A percentile compares a stretch with the other conserved stretches of the same genome.
These are phyloP conservation scores for Penicillium desertorum DNA, from an alignment of 495 filamentous ascomycete species.

Conservation along the genomic window DNA sequence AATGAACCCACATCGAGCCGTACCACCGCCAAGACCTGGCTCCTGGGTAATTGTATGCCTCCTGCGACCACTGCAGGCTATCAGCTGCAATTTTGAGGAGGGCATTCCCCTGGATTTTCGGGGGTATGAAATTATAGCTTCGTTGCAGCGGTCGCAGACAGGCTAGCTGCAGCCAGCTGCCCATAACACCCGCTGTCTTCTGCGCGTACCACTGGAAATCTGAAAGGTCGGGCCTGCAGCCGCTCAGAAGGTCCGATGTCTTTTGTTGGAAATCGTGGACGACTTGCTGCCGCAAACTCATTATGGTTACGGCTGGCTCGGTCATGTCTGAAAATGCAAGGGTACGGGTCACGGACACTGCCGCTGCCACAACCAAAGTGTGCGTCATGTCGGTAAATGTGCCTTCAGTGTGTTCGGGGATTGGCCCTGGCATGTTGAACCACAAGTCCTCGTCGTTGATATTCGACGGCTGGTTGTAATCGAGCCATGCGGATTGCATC, in stretches of 20 bases:
- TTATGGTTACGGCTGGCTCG: constrained; percentile 24
- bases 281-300: constrained; percentile 31
- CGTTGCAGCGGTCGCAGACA: constrained; percentile 34
- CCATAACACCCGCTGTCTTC: constrained; percentile 22
- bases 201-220: constrained; percentile 33
- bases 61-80: constrained; percentile 28
- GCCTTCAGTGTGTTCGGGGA: constrained; percentile 21
- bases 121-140: constrained; percentile 29
- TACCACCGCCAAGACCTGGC: constrained; percentile 41
- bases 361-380: constrained; percentile 26
- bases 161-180: constrained; percentile 35
- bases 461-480: constrained; percentile 30
- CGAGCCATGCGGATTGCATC: constrained; percentile 36
- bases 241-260: constrained; percentile 23
- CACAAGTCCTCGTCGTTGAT: constrained; percentile 38
- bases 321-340: constrained; percentile 34
- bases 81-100: constrained; percentile 35
- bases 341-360: constrained; percentile 26
- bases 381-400: constrained; percentile 39
- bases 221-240: constrained; percentile 25
- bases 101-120: constrained; percentile 23
- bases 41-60: constrained; percentile 26
- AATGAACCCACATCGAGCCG: constrained; percentile 43
- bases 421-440: constrained; percentile 26
- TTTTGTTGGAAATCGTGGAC: constrained; percentile 31